Percentiles rank a stretch among this genome's conserved stretches.
These are phyloP conservation scores for Paracoccidioides brasiliensis DNA, from an alignment of 2,329 filamentous ascomycete genomes.

Conservation along the genomic window DNA sequence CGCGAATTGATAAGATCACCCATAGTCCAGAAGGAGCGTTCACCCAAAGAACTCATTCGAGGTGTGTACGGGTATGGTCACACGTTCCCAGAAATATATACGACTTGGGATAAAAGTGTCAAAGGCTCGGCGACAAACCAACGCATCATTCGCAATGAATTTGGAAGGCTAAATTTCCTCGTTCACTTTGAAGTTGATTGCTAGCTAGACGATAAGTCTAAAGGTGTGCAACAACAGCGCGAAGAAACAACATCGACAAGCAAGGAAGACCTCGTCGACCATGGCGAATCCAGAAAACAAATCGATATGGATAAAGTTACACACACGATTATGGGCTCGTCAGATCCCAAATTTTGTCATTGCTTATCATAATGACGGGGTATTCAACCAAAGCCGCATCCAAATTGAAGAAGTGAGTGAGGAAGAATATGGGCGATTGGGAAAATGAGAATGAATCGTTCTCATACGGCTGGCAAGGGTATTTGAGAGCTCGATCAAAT, in stretches of 20 bases:
- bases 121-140: constrained; percentile 49
- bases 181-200: constrained; percentile 49
- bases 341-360: constrained; percentile 41
- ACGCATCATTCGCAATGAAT: constrained; percentile 45
- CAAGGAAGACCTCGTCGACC: background rate
- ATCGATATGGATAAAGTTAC: constrained; percentile 30
- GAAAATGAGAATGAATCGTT: constrained; percentile 24
- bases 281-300: constrained; percentile 21
- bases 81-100: constrained; percentile 53
- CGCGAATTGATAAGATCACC: constrained; percentile 40
- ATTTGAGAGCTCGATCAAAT: constrained; percentile 3
- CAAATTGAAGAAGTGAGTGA: constrained; percentile 28
- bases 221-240: background rate
- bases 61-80: constrained; percentile 51
- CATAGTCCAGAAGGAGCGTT: constrained; percentile 50
- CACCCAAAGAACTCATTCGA: constrained; percentile 43
- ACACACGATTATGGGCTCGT: constrained; percentile 36
- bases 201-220: constrained; percentile 34
- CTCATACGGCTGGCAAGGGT: constrained; percentile 7
- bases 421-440: constrained; percentile 28
- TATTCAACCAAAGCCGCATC: constrained; percentile 31
- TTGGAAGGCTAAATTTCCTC: constrained; percentile 40
- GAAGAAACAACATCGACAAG: background rate
- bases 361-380: constrained; percentile 34
- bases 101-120: constrained; percentile 46